These are phyloP conservation scores for Talaromyces verruculosus DNA, from an alignment of 2,329 filamentous ascomycete genomes.

Conservation along the genomic window DNA sequence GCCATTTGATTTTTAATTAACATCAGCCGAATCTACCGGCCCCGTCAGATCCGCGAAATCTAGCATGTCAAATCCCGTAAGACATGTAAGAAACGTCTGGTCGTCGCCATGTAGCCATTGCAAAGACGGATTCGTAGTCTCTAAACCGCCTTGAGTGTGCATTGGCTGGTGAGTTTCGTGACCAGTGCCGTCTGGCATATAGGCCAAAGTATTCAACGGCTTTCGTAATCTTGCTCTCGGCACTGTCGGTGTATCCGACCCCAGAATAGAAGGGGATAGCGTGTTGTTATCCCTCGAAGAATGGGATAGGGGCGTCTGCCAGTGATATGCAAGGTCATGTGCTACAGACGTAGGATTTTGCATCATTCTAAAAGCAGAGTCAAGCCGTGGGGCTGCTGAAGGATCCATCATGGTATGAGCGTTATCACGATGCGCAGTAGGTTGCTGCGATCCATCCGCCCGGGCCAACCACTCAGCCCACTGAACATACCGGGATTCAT, in stretches of 20 bases:
- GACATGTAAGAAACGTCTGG: conserved; percentile 30
- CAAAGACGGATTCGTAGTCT: conserved; percentile 17
- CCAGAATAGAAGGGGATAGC: background rate
- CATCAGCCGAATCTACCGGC: background rate
- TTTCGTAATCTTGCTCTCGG: conserved; percentile 6
- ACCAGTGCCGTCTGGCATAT: background rate
- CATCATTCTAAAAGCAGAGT: background rate
- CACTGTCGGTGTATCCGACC: background rate
- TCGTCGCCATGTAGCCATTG: conserved; percentile 26
- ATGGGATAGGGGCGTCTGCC: background rate
- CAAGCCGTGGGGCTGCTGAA: background rate
- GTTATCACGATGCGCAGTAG: background rate
- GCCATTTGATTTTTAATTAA: background rate
- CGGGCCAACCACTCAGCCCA: conserved; percentile 17
- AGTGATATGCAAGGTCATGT: background rate
- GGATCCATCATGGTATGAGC: background rate
- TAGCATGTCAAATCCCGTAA: conserved; percentile 31
- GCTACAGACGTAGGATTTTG: background rate
- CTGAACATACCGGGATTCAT: conserved; percentile 7
- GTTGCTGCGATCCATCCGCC: background rate
- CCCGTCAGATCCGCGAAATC: conserved; percentile 19
- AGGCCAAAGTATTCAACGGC: background rate
- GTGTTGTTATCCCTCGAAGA: background rate
- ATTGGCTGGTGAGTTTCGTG: background rate
- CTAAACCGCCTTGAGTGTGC: background rate